Base-by-base conservation (phyloP, 371 early-diverging fungal genomes). In the Phascolomyces articulosus region DNA sequence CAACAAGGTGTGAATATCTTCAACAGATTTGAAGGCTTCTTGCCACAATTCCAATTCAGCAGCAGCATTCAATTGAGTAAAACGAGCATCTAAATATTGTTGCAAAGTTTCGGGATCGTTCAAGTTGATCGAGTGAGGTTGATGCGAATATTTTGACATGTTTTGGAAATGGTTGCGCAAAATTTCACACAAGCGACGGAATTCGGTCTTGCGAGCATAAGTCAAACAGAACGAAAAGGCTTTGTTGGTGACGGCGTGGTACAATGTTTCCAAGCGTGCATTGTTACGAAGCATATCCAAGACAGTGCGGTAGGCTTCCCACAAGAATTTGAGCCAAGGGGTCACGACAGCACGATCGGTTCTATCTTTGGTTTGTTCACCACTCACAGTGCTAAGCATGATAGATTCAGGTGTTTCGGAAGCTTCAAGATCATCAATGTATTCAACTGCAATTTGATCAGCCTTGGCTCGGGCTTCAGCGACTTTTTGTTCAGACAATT, bases 11-110 rank as follows among this genome's bases (percentile, higher is more conserved):
- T 97, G 92, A 66, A 99, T 95, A 80, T 99, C 99, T 83, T 99
- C 99, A 61, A 97, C 89, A 11, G 96, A 93, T 66, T 94, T 91
- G 90, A 95, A 98, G 29, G 94, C 96, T 80, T 98, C 98, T 81
- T 98, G 98, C 98, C 98, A 99, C 67, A 97, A 85, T 81, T 99
- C 98, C 67, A 99, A 84, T 79, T 98, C 94, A 55, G 91, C 93
- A 56, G 98, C 97, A 28, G 91, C 95, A 66, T 95, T 93, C 53
- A 99, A 84, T 82, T 98, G 98, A 70, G 88, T 87, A 80, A 98
- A 97, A 65, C 98, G 94, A 55, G 93, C 92, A 71, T 98, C 97
- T 65, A 98, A 77, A 77, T 96, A 96, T 64, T 95, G 93, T 81
- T 98, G 97, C 55, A 98, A 88, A 1, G 96, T 95, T 63, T 97